These are phyloP conservation scores for Tetragonia tetragonoides DNA, from an alignment of 148 eudicot genomes.

Conservation along the genomic window DNA sequence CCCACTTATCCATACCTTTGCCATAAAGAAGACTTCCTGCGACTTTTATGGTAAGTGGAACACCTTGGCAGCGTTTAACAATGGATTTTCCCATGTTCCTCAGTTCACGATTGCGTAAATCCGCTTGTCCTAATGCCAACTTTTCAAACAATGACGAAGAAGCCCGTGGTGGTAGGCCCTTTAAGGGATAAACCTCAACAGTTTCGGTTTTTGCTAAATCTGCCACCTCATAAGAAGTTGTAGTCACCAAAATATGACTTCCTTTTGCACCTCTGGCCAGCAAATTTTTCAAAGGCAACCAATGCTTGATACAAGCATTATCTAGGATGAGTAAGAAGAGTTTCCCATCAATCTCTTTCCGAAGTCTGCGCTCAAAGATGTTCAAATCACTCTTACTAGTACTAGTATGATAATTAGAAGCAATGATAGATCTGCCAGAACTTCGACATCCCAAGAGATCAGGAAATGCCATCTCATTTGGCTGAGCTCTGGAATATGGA, in stretches of 20 bases:
- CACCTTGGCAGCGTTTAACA: constrained; percentile 11
- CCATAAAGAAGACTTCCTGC: constrained; percentile 26
- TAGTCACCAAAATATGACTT: constrained; percentile 27
- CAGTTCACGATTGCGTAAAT: neutral
- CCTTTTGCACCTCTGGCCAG: constrained; percentile 23
- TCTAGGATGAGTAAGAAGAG: constrained; percentile 30
- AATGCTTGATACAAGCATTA: constrained; percentile 15
- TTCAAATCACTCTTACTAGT: neutral
- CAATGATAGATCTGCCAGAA: neutral
- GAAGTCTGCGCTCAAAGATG: constrained; percentile 14
- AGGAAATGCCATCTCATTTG: neutral
- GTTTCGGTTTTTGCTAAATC: neutral
- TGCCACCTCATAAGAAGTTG: neutral
- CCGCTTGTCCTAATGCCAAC: constrained; percentile 4
- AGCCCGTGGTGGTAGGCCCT: neutral
- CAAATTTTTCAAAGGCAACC: constrained; percentile 19
- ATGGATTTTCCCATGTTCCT: constrained; percentile 8
- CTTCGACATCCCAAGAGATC: constrained; percentile 26
- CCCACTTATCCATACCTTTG: constrained; percentile 7
- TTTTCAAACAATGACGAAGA: constrained; percentile 15
- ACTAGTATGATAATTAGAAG: neutral
- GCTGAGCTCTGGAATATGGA: neutral
- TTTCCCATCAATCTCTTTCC: constrained; percentile 27
- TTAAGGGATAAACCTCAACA: neutral
- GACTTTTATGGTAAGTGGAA: constrained; percentile 27